These are phyloP conservation scores for Citrus trifoliata DNA, from an alignment of 345 rosid genomes.

Conservation along the genomic window DNA sequence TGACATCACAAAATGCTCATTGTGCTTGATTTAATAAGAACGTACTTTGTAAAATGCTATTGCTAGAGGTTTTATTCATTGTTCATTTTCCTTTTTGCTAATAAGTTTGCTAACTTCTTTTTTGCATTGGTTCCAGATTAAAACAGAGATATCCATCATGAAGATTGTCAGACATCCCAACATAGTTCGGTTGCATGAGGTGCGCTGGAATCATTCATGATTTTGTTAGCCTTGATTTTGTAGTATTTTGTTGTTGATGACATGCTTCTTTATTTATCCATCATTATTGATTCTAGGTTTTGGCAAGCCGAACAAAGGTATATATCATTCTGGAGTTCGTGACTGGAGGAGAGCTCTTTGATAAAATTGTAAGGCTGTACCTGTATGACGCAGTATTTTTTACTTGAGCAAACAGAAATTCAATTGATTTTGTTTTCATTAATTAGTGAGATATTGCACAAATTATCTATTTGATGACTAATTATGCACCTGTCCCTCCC, in stretches of 20 bases:
- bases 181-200: constrained; percentile 85
- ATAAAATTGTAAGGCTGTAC: constrained; percentile 65
- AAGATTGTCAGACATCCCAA: constrained; percentile 86
- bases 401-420: not conserved
- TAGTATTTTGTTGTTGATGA: not conserved
- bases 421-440: not conserved
- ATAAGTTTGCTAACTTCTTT: constrained; percentile 2
- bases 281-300: constrained; percentile 43
- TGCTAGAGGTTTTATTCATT: not conserved
- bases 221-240: not conserved
- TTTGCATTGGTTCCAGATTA: constrained; percentile 44
- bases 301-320: constrained; percentile 72
- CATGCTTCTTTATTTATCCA: not conserved
- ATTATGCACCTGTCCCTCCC: not conserved
- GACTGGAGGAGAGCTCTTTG: constrained; percentile 82
- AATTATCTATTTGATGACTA: not conserved
- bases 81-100: not conserved
- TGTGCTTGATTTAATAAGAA: not conserved
- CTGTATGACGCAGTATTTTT: not conserved
- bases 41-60: not conserved
- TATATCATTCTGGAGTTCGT: constrained; percentile 90
- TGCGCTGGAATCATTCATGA: constrained; percentile 15
- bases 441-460: not conserved
- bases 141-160: constrained; percentile 91
- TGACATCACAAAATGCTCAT: not conserved